Conservation (phyloP, 2,329 filamentous ascomycete genomes). For the Paecilomyces niveus region DNA sequence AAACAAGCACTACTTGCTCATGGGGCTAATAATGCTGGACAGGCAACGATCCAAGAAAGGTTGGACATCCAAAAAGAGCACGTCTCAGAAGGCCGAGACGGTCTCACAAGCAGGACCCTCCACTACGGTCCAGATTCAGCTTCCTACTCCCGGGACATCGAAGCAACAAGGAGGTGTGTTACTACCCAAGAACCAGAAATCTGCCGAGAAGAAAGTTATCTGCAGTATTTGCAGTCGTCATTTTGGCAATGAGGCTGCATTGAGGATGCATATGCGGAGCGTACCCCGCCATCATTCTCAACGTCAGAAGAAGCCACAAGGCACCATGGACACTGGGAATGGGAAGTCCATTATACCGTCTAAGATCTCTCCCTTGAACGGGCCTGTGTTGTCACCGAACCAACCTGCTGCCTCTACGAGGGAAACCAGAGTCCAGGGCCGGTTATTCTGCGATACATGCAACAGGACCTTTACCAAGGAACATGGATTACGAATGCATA, state of each 20-base stretch:
- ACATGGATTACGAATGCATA: not conserved
- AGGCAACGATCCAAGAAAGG: not conserved
- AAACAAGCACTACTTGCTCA: not conserved
- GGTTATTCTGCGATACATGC: not conserved
- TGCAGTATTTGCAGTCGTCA: not conserved
- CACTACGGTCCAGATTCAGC: not conserved
- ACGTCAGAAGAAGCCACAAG: not conserved
- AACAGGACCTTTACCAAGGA: not conserved
- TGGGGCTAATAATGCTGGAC: not conserved
- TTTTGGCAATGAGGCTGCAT: not conserved
- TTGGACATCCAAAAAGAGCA: not conserved
- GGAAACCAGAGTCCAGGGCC: not conserved
- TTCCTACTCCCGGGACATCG: not conserved
- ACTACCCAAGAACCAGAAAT: not conserved
- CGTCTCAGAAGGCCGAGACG: not conserved
- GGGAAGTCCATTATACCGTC: not conserved
- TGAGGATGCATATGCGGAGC: not conserved
- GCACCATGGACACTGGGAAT: not conserved
- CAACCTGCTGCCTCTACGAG: not conserved
- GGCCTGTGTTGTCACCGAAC: not conserved
- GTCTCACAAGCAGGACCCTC: not conserved
- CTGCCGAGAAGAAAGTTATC: not conserved
- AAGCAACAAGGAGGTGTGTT: not conserved
- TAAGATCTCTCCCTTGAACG: not conserved
- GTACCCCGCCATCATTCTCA: not conserved